Conservation (phyloP, 257 asterid species). For the Hygrophila difformis region DNA sequence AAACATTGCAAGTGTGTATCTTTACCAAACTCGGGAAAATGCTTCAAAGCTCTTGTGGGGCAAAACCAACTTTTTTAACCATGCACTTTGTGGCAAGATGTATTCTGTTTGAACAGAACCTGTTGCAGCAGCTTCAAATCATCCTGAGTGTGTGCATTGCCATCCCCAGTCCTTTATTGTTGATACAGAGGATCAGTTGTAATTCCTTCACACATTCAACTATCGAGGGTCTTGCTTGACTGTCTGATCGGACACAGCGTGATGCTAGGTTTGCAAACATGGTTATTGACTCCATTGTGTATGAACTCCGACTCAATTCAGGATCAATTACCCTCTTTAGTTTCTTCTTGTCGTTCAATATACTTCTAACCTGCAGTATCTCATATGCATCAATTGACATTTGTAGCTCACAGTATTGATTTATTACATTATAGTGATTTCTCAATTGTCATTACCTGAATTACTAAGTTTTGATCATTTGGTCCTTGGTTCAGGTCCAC, state of each 20-base stretch:
- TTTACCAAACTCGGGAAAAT: conserved; percentile 11
- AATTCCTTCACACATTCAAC: conserved; percentile 69
- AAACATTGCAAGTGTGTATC: conserved; percentile 11
- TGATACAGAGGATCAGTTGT: conserved; percentile 50
- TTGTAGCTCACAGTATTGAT: conserved; percentile 9
- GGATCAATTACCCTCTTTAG: conserved; percentile 71
- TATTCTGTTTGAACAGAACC: conserved; percentile 16
- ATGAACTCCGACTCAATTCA: conserved; percentile 71
- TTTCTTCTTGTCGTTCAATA: conserved; percentile 79
- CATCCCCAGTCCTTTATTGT: conserved; percentile 58
- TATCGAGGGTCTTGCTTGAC: conserved; percentile 84
- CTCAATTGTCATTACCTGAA: conserved; percentile 47
- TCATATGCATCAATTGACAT: conserved; percentile 9
- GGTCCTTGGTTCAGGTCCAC: conserved; percentile 94
- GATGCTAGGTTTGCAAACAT: conserved; percentile 85
- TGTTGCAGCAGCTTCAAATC: conserved; percentile 27
- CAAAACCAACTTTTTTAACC: conserved; percentile 3
- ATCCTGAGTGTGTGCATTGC: conserved; percentile 69
- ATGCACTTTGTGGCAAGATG: conserved; percentile 9
- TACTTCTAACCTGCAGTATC: conserved; percentile 63
- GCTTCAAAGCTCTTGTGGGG: not conserved
- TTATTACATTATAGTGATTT: conserved; percentile 9
- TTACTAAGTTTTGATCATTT: conserved; percentile 78
- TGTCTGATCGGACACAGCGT: conserved; percentile 65
- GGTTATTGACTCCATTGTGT: conserved; percentile 80